A percentile compares a stretch with the other conserved stretches of the same genome.
Evolutionary conservation across 2,329 filamentous ascomycete genomes (phyloP).

Genomic region (Aspergillus quadricinctus): DNA sequence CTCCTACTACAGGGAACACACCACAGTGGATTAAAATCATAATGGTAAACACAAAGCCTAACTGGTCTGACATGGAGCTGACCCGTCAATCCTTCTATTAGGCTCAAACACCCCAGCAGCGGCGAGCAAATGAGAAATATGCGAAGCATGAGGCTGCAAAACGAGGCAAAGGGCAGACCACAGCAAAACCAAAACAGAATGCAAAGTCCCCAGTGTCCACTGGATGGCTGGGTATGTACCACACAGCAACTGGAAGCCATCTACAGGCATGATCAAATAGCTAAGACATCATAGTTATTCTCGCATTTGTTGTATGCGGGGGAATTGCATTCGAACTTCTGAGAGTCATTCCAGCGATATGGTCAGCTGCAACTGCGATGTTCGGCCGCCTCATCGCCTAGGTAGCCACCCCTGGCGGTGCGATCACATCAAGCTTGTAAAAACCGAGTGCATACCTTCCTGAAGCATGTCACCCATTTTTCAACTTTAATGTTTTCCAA

Average conservation of each 20-base stretch:
- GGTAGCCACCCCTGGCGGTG: background rate
- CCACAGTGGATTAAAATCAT: background rate
- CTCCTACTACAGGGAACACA: background rate
- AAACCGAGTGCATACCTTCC: background rate
- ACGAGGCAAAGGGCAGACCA: constrained; percentile 51
- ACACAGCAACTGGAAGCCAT: background rate
- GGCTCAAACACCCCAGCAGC: constrained; percentile 64
- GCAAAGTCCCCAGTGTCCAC: constrained; percentile 52
- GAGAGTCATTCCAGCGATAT: constrained; percentile 40
- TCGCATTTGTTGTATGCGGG: constrained; percentile 61
- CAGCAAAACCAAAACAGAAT: constrained; percentile 45
- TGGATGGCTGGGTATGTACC: constrained; percentile 56
- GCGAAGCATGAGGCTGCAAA: constrained; percentile 57
- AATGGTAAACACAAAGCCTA: background rate
- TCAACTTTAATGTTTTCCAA: background rate
- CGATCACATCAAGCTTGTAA: background rate
- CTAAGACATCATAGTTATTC: constrained; percentile 45
- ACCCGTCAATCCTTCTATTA: constrained; percentile 19
- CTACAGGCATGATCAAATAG: background rate
- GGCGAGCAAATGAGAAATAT: constrained; percentile 59
- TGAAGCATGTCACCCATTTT: background rate
- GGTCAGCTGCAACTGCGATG: constrained; percentile 30
- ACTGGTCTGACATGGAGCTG: background rate
- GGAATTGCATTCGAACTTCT: constrained; percentile 57
- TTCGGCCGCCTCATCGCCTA: constrained; percentile 23